Evolutionary conservation across 495 filamentous ascomycete species (phyloP), one percentile per base, ranked within the genome.

Genomic region (Xylaria cubensis): DNA sequence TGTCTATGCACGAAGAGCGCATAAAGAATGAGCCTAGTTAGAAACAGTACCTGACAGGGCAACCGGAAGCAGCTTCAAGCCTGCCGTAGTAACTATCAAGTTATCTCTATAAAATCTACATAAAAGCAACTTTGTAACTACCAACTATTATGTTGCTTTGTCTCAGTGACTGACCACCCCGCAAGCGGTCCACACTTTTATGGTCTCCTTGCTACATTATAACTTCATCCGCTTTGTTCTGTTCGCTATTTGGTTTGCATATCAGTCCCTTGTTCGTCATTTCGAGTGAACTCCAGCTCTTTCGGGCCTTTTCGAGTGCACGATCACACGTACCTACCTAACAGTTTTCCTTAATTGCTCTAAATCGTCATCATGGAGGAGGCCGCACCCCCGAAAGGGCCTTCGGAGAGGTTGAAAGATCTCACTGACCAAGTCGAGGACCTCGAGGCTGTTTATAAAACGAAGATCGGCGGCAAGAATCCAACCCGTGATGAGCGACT

Each of bases 241-340:
- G 32, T 19, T 9, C 4, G 26, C 53, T 24, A 39, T 39, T 44
- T 67, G 46, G 29, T 46, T 29, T 21, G 10, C 46, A 36, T 51
- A 53, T 67, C 32, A 36, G 29, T 53, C 19, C 46, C 64, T 67
- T 67, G 46, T 67, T 53, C 24, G 10, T 67, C 46, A 53, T 10
- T 36, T n/a, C 24, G 26, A 4, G 12, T 1, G 19, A 67, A 36
- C 7, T 15, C 19, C n/a, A 13, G 46, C 32, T 10, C 13, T 53
- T n/a, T n/a, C 13, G 13, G 8, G 3, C 26, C 24, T 21, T 9
- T 39, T 48, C 42, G 6, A 50, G 19, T n/a, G 15, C 24, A 51
- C 24, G 1, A 39, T 12, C 13, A 50, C 15, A 1, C 26, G 34
- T 7, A 46, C 2, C 19, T 46, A 65, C 26, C 29, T 51, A 9